phyloP scores from a whole-genome alignment of 352 stramenopile species.

The Phytopythium sindhum region DNA sequence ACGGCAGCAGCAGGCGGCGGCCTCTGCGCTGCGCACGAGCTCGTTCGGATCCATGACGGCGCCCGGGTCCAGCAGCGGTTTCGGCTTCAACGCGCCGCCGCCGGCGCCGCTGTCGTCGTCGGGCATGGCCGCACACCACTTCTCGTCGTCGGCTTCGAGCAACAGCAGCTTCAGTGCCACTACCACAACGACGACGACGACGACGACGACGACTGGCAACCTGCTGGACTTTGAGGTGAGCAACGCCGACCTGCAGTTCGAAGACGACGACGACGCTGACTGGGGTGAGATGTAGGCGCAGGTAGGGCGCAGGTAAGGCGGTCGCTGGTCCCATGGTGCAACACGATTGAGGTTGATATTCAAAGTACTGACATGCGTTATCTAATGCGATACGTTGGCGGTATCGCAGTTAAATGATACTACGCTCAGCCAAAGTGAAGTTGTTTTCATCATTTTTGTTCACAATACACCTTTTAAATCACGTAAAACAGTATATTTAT shows the following conservation, averaged over 20 bases:
- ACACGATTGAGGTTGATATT: neutral
- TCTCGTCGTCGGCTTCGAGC: slow-evolving; percentile 24
- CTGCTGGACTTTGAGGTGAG: slow-evolving; percentile 76
- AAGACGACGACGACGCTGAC: slow-evolving; percentile 79
- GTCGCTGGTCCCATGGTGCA: neutral
- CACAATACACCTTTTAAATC: too few relatives aligned
- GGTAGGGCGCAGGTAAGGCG: neutral
- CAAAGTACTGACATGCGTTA: too few relatives aligned
- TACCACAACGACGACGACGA: slow-evolving; percentile 24
- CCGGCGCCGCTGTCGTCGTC: slow-evolving; percentile 13
- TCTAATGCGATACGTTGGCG: too few relatives aligned
- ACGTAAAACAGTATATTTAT: too few relatives aligned
- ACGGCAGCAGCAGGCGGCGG: slow-evolving; percentile 20
- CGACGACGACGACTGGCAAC: slow-evolving; percentile 32
- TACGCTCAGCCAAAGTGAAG: too few relatives aligned
- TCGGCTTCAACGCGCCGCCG: slow-evolving; percentile 23
- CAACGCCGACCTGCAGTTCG: slow-evolving; percentile 73
- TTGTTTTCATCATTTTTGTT: too few relatives aligned
- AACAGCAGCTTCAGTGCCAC: slow-evolving; percentile 17
- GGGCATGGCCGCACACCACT: slow-evolving; percentile 10
- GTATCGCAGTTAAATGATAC: too few relatives aligned
- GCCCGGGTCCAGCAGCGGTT: slow-evolving; percentile 26
- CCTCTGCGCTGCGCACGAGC: slow-evolving; percentile 22
- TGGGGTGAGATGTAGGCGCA: slow-evolving; percentile 76
- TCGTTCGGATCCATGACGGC: slow-evolving; percentile 17